A percentile compares a stretch with the other conserved stretches of the same genome.
phyloP scores from a whole-genome alignment of 169 alveolate species.

The Plasmodium sp. region DNA sequence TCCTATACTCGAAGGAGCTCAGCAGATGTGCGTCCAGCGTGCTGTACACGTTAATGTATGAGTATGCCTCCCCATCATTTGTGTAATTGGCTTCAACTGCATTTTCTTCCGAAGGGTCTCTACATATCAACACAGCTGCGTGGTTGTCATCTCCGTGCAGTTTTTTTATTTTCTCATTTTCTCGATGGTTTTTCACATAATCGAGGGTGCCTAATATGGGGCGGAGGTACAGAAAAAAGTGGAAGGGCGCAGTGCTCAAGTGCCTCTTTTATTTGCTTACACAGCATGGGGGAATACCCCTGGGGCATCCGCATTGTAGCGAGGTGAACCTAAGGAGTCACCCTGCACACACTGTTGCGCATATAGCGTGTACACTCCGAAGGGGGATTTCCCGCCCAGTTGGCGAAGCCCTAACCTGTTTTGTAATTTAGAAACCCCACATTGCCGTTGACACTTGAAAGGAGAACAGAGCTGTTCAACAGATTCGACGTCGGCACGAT shows the following conservation, averaged over 20 bases:
- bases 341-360: not conserved
- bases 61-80: slow-evolving; percentile 7
- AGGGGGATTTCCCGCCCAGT: not conserved
- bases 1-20: slow-evolving; percentile 34
- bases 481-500: slow-evolving; percentile 45
- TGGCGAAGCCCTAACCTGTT: slow-evolving; percentile 37
- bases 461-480: slow-evolving; percentile 18
- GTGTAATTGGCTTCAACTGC: not conserved
- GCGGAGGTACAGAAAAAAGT: not conserved
- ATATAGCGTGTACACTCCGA: not conserved
- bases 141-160: slow-evolving; percentile 33
- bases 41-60: slow-evolving; percentile 39
- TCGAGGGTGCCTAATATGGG: slow-evolving; percentile 14
- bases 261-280: not conserved
- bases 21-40: slow-evolving; percentile 4
- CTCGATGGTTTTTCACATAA: slow-evolving; percentile 22
- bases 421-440: slow-evolving; percentile 62
- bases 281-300: not conserved
- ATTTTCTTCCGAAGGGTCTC: not conserved
- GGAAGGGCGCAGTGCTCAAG: not conserved
- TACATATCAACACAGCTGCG: slow-evolving; percentile 29
- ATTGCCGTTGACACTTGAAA: slow-evolving; percentile 58
- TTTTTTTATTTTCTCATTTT: slow-evolving; percentile 55
- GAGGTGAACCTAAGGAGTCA: not conserved
- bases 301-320: not conserved